Percentiles rank a stretch among this genome's conserved stretches.
phyloP scores from a whole-genome alignment of 305 asterid species.

The Lippia alba region DNA sequence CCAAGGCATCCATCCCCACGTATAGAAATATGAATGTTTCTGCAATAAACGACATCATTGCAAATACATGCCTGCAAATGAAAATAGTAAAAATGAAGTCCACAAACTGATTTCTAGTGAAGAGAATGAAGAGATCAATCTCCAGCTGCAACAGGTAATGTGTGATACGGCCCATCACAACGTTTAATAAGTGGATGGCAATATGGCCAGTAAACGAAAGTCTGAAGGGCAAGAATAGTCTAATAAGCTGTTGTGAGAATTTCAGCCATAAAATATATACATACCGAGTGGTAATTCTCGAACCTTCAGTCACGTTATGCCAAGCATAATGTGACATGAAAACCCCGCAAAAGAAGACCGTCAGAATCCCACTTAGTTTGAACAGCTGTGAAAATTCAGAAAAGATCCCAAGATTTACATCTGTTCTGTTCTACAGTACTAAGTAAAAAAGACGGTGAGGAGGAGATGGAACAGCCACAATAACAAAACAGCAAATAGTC shows the following conservation, averaged over 20 bases:
- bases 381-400: constrained; percentile 57
- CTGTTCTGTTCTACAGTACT: background rate
- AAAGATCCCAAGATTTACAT: constrained; percentile 7
- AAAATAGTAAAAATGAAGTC: constrained; percentile 23
- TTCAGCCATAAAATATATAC: constrained; percentile 24
- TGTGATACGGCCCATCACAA: background rate
- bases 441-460: background rate
- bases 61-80: constrained; percentile 81
- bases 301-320: constrained; percentile 88
- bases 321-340: constrained; percentile 97
- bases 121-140: background rate
- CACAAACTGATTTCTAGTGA: constrained; percentile 5
- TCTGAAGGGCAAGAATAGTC: constrained; percentile 1
- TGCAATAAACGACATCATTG: constrained; percentile 87
- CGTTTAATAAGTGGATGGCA: background rate
- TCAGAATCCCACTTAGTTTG: constrained; percentile 84
- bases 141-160: background rate
- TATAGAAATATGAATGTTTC: constrained; percentile 90
- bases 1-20: constrained; percentile 98
- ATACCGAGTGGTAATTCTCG: constrained; percentile 81
- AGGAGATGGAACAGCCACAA: constrained; percentile 7
- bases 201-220: constrained; percentile 1
- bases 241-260: background rate
- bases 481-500: background rate
- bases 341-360: constrained; percentile 89